Evolutionary conservation across 768 basidiomycete genomes (phyloP), one percentile per base, ranked within the genome.

Genomic region (Boletellus ananas): DNA sequence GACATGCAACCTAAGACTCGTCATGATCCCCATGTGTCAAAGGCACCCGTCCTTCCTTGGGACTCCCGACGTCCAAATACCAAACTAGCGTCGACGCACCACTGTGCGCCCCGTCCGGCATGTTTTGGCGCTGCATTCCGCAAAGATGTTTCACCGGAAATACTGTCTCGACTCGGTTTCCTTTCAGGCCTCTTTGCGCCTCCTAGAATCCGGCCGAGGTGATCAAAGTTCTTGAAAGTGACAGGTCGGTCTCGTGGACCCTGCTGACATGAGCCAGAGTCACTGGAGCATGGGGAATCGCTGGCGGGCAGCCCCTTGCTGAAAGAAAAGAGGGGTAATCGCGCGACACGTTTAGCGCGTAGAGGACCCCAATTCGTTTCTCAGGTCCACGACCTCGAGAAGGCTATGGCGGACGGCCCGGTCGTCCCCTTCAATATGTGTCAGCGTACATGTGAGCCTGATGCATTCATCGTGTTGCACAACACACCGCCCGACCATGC

Each of bases 191-290:
- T 55, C 66, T 5, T 60, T 65, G 58, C 65, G 1, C 39, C 67
- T 57, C 50, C 44, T 50, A 51, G 11, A 51, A 63, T 4, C 57
- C 48, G 17, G 35, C 54, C 4, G 61, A 59, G 36, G 70, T 63
- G 1, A 43, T 72, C n/a, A 67, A 68, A 38, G 43, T 52, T 1
- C 56, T 72, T 4, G 70, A 72, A 42, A 46, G 50, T 13, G 70
- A 67, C 3, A 59, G 72, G 14, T 64, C 62, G 4, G n/a, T 69
- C 6, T 27, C 70, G 44, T 74, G 70, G 72, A 51, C 56, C n/a
- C 71, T 70, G 35, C 50, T 66, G 1, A 62, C 55, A 41, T 63
- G 61, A n/a, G 61, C 45, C 8, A 58, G 55, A 21, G 23, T 25
- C 31, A 49, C 41, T 8, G 62, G 62, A n/a, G n/a, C 49, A 54